These are phyloP conservation scores for Neobulgaria alba DNA, from an alignment of 2,329 filamentous ascomycete genomes.

Conservation along the genomic window DNA sequence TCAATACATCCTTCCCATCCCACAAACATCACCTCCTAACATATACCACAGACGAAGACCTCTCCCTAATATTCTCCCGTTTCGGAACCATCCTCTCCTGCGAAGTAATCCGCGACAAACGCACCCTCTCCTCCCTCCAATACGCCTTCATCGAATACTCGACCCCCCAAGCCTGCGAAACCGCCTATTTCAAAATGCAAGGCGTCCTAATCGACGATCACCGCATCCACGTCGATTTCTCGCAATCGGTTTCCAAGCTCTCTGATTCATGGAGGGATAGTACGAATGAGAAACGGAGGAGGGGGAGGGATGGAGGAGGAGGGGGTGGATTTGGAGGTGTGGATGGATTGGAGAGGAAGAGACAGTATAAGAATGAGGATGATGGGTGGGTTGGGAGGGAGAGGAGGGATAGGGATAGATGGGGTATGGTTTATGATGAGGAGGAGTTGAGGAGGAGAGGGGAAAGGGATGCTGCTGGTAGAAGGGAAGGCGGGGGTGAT, in stretches of 20 bases:
- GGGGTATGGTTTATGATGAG: slow-evolving; percentile 75
- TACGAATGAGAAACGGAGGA: slow-evolving; percentile 70
- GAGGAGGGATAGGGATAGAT: slow-evolving; percentile 40
- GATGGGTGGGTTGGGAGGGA: slow-evolving; percentile 27
- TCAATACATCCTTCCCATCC: not conserved
- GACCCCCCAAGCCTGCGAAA: slow-evolving; percentile 84
- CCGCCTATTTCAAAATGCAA: slow-evolving; percentile 98
- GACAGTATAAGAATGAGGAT: slow-evolving; percentile 64
- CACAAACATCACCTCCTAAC: slow-evolving; percentile 6
- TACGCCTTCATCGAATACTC: slow-evolving; percentile 98
- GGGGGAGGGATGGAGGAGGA: slow-evolving; percentile 70
- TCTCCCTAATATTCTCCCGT: slow-evolving; percentile 92
- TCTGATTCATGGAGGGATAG: slow-evolving; percentile 83
- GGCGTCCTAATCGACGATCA: slow-evolving; percentile 94
- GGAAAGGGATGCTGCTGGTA: slow-evolving; percentile 34
- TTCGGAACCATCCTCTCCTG: slow-evolving; percentile 94
- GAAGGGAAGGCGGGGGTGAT: slow-evolving; percentile 19
- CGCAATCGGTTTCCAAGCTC: slow-evolving; percentile 82
- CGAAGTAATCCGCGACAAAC: slow-evolving; percentile 89
- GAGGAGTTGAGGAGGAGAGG: slow-evolving; percentile 52
- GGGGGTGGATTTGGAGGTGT: slow-evolving; percentile 89
- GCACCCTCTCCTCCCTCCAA: slow-evolving; percentile 89
- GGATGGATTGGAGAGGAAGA: slow-evolving; percentile 75
- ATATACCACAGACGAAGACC: slow-evolving; percentile 70
- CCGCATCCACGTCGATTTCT: slow-evolving; percentile 97